phyloP scores from a whole-genome alignment of 306 rosid species.

The Vigna hirtella region DNA sequence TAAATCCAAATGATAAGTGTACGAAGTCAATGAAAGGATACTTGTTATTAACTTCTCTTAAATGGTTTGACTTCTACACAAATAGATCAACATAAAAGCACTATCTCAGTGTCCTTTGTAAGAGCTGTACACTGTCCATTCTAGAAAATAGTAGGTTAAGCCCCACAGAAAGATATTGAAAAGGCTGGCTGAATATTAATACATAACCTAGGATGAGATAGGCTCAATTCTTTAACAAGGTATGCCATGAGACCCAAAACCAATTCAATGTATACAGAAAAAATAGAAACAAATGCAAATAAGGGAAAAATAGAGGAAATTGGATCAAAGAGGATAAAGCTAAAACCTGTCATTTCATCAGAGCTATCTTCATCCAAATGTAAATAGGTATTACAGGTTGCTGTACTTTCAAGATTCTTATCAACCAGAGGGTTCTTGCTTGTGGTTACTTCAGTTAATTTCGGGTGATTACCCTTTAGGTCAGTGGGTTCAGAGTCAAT shows the following conservation, averaged over 20 bases:
- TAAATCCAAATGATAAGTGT: slow-evolving; percentile 1
- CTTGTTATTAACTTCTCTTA: background rate
- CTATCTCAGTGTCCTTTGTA: background rate
- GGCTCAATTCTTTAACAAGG: slow-evolving; percentile 29
- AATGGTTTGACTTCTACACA: slow-evolving; percentile 23
- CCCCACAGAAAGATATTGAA: background rate
- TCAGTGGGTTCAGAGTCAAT: slow-evolving; percentile 41
- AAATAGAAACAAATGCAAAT: slow-evolving; percentile 15
- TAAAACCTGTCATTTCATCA: slow-evolving; percentile 63
- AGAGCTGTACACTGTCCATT: slow-evolving; percentile 8
- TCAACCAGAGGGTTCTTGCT: slow-evolving; percentile 49
- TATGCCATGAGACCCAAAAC: slow-evolving; percentile 17
- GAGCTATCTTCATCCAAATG: slow-evolving; percentile 42
- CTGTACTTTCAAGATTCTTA: slow-evolving; percentile 40
- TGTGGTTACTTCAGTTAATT: slow-evolving; percentile 55
- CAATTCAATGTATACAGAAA: slow-evolving; percentile 21
- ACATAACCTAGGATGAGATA: slow-evolving; percentile 25
- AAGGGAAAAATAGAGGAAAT: background rate
- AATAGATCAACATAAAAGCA: background rate
- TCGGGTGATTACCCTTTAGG: slow-evolving; percentile 41
- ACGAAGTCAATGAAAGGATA: slow-evolving; percentile 14
- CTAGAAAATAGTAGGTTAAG: slow-evolving; percentile 17
- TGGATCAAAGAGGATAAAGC: slow-evolving; percentile 35
- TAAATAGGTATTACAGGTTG: slow-evolving; percentile 40
- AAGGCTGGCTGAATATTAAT: slow-evolving; percentile 29